These are phyloP conservation scores for Naegleria lovaniensis DNA, from an alignment of 208 protist species.

Conservation along the genomic window DNA sequence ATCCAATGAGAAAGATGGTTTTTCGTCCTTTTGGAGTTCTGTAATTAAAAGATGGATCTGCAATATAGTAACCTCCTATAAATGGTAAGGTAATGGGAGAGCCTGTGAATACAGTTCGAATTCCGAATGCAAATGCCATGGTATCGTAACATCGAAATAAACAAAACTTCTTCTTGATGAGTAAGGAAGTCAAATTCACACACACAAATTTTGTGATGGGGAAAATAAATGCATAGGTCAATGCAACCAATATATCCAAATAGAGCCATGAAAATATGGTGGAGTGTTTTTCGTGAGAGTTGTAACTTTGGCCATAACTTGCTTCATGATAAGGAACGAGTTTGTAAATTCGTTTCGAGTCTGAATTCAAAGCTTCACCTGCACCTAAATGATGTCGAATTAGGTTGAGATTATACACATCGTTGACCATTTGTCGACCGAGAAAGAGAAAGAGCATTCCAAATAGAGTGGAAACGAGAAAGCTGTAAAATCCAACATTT, in stretches of 20 bases:
- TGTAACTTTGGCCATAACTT: background rate
- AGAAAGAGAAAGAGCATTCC: background rate
- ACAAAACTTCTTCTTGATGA: background rate
- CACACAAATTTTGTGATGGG: background rate
- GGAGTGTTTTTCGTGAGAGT: background rate
- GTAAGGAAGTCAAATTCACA: background rate
- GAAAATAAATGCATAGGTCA: background rate
- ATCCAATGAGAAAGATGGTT: background rate
- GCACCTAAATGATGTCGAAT: no score
- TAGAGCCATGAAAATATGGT: background rate
- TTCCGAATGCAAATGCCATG: background rate
- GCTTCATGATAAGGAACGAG: background rate
- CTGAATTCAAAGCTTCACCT: no score
- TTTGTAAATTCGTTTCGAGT: background rate
- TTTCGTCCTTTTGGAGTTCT: background rate
- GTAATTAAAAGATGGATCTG: background rate
- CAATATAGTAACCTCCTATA: background rate
- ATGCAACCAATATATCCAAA: background rate
- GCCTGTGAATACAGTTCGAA: background rate
- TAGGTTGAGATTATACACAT: background rate
- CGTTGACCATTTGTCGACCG: background rate
- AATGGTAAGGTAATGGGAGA: background rate
- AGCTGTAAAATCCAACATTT: background rate
- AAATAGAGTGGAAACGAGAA: background rate
- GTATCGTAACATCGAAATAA: background rate